Evolutionary conservation across 306 rosid genomes (phyloP), one percentile per base, ranked within the genome.

Genomic region (Sesbania bispinosa): DNA sequence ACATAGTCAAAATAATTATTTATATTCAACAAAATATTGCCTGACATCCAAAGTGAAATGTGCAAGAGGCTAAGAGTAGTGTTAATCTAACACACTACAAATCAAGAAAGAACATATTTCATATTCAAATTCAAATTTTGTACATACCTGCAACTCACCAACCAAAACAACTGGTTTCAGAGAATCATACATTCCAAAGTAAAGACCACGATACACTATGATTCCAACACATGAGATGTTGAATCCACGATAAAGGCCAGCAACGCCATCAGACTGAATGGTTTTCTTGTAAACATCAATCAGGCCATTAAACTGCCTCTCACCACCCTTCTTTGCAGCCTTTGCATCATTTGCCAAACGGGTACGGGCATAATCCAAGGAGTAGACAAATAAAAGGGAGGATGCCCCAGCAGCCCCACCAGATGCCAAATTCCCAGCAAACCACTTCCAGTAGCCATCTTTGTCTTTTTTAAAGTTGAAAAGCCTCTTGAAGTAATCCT

Each of bases 381-480:
- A 87, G 73, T 87, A 92, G 66, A 92, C 97, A 75, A 89, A 92
- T 42, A 84, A 35, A 67, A 87, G 93, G 62, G 96, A 87, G 33
- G 94, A 87, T 67, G 96, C 97, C 52, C 97, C 97, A 73, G 96
- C 96, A 60, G 92, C 90, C 19, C 89, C 96, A 77, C 97, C 97
- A 59, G 96, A 89, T 20, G 92, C 97, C 86, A 92, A 42, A 80
- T 89, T 92, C 71, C 96, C 97, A 77, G 97, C 96, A 78, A 92
- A 89, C 97, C 97, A 89, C 79, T 89, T 92, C 96, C 93, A 89
- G 79, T 91, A 91, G 58, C 92, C 96, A 83, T 91, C 97, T 71
- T 2, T 86, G 73, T 91, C 96, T 70, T 92, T 92, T 59, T 89
- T 92, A 78, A 89, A 89, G 81, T 92, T 92, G 74, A 92, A 92